These are phyloP conservation scores for Bryoglossum gracile DNA, from an alignment of 495 filamentous ascomycete species.

Conservation along the genomic window DNA sequence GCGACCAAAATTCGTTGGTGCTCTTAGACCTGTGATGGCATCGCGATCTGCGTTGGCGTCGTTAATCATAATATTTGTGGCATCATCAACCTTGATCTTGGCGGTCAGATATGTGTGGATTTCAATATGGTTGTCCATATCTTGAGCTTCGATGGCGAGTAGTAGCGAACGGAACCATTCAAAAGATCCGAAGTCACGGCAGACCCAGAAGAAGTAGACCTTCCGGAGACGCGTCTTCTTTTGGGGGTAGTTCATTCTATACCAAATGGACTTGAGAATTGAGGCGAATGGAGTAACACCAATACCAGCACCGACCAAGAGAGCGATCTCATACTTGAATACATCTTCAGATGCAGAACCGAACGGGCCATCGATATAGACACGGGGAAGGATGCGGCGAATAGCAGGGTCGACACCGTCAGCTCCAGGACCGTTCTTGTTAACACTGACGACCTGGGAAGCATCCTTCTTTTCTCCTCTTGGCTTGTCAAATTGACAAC, in stretches of 20 bases:
- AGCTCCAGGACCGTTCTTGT: constrained; percentile 41
- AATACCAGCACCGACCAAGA: constrained; percentile 64
- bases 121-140: constrained; percentile 72
- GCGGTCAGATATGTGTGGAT: constrained; percentile 69
- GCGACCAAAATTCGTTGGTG: constrained; percentile 70
- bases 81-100: constrained; percentile 72
- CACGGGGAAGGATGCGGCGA: constrained; percentile 61
- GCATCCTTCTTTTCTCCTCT: constrained; percentile 33
- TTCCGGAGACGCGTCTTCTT: constrained; percentile 66
- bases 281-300: constrained; percentile 71
- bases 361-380: constrained; percentile 74
- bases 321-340: constrained; percentile 68
- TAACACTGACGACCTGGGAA: constrained; percentile 58
- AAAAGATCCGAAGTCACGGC: constrained; percentile 69
- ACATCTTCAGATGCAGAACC: constrained; percentile 72
- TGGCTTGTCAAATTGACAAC: constrained; percentile 57
- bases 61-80: constrained; percentile 80
- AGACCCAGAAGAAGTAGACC: constrained; percentile 84
- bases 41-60: constrained; percentile 72
- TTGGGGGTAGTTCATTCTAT: constrained; percentile 74
- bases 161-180: constrained; percentile 78
- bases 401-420: constrained; percentile 58
- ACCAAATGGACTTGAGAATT: constrained; percentile 80
- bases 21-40: constrained; percentile 65
- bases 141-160: constrained; percentile 74